These are phyloP conservation scores for Colletotrichum lentis DNA, from an alignment of 2,329 filamentous ascomycete species.

Conservation along the genomic window DNA sequence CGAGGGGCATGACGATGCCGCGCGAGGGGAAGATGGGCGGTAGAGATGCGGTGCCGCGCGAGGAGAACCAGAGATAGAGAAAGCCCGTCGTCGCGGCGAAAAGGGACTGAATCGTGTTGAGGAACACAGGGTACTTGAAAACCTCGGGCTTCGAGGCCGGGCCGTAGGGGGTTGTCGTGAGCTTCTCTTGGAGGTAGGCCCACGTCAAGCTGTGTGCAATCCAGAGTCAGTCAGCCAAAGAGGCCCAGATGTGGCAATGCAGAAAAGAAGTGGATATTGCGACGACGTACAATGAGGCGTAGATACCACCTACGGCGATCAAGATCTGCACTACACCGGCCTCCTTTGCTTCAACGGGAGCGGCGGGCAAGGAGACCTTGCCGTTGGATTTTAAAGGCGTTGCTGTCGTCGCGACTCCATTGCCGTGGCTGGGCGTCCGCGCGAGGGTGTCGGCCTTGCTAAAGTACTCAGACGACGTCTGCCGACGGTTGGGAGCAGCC, in stretches of 20 bases:
- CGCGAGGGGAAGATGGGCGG: conserved; percentile 79
- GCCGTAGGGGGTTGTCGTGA: conserved; percentile 91
- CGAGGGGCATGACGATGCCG: conserved; percentile 77
- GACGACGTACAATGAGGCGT: conserved; percentile 84
- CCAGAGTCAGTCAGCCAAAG: conserved; percentile 3
- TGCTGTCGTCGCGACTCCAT: conserved; percentile 27
- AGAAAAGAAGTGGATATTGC: too few relatives aligned
- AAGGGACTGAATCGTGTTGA: conserved; percentile 93
- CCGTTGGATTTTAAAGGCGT: conserved; percentile 41
- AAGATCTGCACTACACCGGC: conserved; percentile 78
- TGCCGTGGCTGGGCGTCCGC: conserved; percentile 48
- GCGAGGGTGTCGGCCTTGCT: conserved; percentile 54
- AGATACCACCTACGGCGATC: conserved; percentile 92
- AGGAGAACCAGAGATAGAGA: conserved; percentile 77
- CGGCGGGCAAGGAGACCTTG: conserved; percentile 42
- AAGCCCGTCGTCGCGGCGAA: conserved; percentile 86
- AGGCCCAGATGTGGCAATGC: background rate
- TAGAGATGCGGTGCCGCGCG: conserved; percentile 57
- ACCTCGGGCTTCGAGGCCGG: conserved; percentile 70
- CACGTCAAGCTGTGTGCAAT: conserved; percentile 75
- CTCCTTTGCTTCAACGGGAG: conserved; percentile 50
- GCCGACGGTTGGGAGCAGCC: conserved; percentile 68
- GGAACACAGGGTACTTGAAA: conserved; percentile 92
- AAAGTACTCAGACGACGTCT: conserved; percentile 72
- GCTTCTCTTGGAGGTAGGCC: conserved; percentile 95